Percentiles rank a stretch among this genome's conserved stretches.
phyloP scores from a whole-genome alignment of 2,329 filamentous ascomycete genomes.

The Penicillium sp. region DNA sequence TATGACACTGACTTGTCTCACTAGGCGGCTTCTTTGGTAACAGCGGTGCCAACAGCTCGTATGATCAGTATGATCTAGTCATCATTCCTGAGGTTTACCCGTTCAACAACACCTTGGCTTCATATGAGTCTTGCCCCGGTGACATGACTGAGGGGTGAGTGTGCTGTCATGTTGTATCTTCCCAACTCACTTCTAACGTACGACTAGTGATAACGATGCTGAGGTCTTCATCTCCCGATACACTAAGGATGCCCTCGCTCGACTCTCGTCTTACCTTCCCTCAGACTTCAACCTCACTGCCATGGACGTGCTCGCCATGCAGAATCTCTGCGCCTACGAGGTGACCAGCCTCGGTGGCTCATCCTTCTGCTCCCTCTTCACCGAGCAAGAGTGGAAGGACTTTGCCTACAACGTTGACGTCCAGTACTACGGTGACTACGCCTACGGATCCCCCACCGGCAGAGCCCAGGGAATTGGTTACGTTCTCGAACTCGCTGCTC shows the following conservation, averaged over 20 bases:
- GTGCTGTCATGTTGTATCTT: no score
- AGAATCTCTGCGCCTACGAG: slow-evolving; percentile 59
- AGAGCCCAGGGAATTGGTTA: slow-evolving; percentile 58
- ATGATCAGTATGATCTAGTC: slow-evolving; percentile 46
- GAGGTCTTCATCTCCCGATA: slow-evolving; percentile 50
- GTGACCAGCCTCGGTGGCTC: slow-evolving; percentile 52
- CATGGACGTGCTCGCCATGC: slow-evolving; percentile 56
- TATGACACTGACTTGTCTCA: slow-evolving; percentile 1
- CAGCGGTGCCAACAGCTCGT: slow-evolving; percentile 30
- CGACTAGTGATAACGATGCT: slow-evolving; percentile 32
- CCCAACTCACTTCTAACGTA: neutral
- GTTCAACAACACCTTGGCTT: slow-evolving; percentile 57
- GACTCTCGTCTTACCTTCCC: slow-evolving; percentile 53
- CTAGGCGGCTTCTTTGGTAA: slow-evolving; percentile 28
- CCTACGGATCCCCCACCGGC: slow-evolving; percentile 53
- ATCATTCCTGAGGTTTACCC: slow-evolving; percentile 54
- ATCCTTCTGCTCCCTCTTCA: slow-evolving; percentile 58
- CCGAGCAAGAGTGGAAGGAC: slow-evolving; percentile 56
- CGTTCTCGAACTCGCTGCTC: slow-evolving; percentile 54
- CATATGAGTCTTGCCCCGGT: slow-evolving; percentile 54
- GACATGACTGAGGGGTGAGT: slow-evolving; percentile 32
- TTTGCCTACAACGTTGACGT: slow-evolving; percentile 58
- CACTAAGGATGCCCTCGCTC: slow-evolving; percentile 47
- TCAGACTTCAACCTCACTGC: slow-evolving; percentile 51
- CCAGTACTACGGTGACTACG: slow-evolving; percentile 52